Percentiles rank a stretch among this genome's conserved stretches.
Conservation (phyloP, 2,329 filamentous ascomycete genomes). For the Trematosphaeria pertusa region DNA sequence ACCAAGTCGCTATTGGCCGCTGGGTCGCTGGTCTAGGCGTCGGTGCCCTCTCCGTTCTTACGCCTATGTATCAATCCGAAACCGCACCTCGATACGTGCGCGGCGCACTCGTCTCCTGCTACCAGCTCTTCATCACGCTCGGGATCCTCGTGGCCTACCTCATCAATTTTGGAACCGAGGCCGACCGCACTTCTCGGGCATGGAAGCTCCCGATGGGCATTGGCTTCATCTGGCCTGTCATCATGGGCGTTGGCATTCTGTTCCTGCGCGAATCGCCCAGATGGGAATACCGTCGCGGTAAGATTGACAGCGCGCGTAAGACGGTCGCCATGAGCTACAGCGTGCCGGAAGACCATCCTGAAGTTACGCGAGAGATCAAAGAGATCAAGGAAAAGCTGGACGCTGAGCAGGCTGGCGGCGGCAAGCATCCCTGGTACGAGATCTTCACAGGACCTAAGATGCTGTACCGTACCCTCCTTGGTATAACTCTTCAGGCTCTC, state of each 20-base stretch:
- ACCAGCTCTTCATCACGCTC: constrained; percentile 73
- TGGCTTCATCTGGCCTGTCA: constrained; percentile 62
- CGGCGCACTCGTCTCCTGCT: constrained; percentile 67
- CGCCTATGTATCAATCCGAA: constrained; percentile 70
- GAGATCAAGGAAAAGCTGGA: constrained; percentile 65
- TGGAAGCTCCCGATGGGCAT: constrained; percentile 71
- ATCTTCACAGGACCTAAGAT: constrained; percentile 72
- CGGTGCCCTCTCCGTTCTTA: constrained; percentile 67
- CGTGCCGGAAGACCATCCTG: constrained; percentile 61
- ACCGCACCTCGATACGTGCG: constrained; percentile 69
- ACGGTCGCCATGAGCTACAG: constrained; percentile 64
- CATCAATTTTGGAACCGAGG: constrained; percentile 67
- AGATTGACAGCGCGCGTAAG: constrained; percentile 57
- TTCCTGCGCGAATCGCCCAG: constrained; percentile 65
- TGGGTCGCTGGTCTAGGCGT: constrained; percentile 72
- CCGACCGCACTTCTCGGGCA: constrained; percentile 54
- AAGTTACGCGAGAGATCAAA: constrained; percentile 59
- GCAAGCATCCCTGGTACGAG: constrained; percentile 58
- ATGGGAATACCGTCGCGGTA: constrained; percentile 64
- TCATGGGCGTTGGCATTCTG: constrained; percentile 62
- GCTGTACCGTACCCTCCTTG: constrained; percentile 68
- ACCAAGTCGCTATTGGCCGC: constrained; percentile 69
- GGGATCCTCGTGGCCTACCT: constrained; percentile 64
- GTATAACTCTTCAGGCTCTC: constrained; percentile 68
- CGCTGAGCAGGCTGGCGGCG: constrained; percentile 54